Base-by-base conservation (phyloP, 1,139 yeast species). In the Diutina catenulata region DNA sequence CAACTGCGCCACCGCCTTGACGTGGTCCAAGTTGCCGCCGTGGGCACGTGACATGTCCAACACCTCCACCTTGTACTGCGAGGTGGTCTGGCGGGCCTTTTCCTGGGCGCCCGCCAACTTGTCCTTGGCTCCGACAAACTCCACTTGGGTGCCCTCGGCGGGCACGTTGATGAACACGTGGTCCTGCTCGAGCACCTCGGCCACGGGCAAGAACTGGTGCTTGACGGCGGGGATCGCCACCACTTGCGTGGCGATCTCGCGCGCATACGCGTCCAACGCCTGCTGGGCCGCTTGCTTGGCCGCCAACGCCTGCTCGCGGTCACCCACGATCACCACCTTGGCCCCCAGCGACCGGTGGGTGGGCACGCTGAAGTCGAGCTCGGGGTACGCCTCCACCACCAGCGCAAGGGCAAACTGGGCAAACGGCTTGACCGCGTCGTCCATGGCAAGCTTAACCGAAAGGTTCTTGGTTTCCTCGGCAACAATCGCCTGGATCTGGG, bases 41-140 rank as follows among this genome's bases (percentile, higher is more conserved):
- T 88, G 95, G 28, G 96, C 94, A 56, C 74, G 79, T 19, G 93
- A 76, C 62, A 88, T 78, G 49, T 84, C 94, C 52, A 88, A 68
- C 19, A 75, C 62, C 49, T 81, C 87, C 36, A 81, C 76, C 48
- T 61, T 64, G 52, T 57, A 67, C 47, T 62, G 66, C 31, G 57
- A 70, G 52, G 67, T 72, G 53, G 52, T 70, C 57, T 47, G 79
- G 71, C 56, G 62, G 60, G 74, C 57, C 60, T 60, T 57, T 69
- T 69, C 69, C 47, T 80, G 68, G 25, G 95, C 95, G 18, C 60
- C 59, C 14, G 68, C 50, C 40, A 87, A 69, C 41, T 72, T 69
- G 25, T 62, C 54, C 43, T 64, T 60, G 39, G 70, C 70, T 43
- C 95, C 95, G 42, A 78, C 69, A 52, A 82, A 83, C 39, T 74